Evolutionary conservation across 164 flowering plant genomes (phyloP).

Genomic region (Cinnamomum chago): DNA sequence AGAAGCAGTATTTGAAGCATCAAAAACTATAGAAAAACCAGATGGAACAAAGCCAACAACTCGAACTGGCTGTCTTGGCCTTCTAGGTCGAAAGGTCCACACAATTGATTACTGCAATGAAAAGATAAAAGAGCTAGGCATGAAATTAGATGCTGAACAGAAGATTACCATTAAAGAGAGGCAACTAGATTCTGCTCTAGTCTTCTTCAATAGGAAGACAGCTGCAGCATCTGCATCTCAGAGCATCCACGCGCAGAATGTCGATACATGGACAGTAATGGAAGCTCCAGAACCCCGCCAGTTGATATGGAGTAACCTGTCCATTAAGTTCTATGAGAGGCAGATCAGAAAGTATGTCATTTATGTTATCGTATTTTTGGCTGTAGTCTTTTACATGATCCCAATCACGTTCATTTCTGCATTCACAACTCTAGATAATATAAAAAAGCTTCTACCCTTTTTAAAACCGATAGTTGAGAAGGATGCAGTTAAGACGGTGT

Average conservation of each 20-base stretch:
- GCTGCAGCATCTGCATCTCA: conserved; percentile 78
- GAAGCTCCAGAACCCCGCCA: conserved; percentile 88
- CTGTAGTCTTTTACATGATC: conserved; percentile 78
- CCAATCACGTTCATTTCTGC: conserved; percentile 80
- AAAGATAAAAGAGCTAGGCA: conserved; percentile 54
- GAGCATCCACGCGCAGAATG: conserved; percentile 59
- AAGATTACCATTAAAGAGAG: conserved; percentile 65
- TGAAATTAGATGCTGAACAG: conserved; percentile 75
- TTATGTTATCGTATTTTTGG: conserved; percentile 60
- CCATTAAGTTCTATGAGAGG: conserved; percentile 52
- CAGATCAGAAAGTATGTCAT: conserved; percentile 51
- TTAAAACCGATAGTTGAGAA: conserved; percentile 53
- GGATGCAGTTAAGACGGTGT: conserved; percentile 47
- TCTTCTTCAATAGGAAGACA: conserved; percentile 65
- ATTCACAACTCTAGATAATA: conserved; percentile 69
- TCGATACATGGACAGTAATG: conserved; percentile 67
- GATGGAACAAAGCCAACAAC: conserved; percentile 63
- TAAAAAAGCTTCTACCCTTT: conserved; percentile 68
- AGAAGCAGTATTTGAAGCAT: conserved; percentile 56
- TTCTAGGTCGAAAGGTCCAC: conserved; percentile 66
- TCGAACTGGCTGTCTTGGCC: conserved; percentile 73
- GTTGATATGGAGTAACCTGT: conserved; percentile 65
- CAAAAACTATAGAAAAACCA: conserved; percentile 43
- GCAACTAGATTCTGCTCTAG: conserved; percentile 60
- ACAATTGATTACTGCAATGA: conserved; percentile 66